These are phyloP conservation scores for Gynandropsis gynandra DNA, from an alignment of 345 rosid genomes.

Conservation along the genomic window DNA sequence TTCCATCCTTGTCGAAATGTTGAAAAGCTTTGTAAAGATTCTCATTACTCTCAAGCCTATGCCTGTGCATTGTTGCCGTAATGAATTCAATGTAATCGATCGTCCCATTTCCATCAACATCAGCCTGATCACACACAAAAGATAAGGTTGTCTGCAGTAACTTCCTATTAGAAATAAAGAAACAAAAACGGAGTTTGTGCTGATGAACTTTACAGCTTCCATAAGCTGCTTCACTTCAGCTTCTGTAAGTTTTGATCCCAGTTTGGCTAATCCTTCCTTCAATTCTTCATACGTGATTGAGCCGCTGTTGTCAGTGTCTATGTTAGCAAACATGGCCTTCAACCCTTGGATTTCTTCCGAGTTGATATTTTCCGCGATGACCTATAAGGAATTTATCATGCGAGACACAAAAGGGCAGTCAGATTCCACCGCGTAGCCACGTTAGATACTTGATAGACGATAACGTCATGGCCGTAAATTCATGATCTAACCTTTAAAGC, in stretches of 20 bases:
- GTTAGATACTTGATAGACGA: background rate
- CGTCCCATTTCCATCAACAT: slow-evolving; percentile 79
- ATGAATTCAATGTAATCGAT: slow-evolving; percentile 85
- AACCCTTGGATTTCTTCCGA: slow-evolving; percentile 74
- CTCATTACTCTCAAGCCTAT: slow-evolving; percentile 71
- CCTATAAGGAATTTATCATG: slow-evolving; percentile 30
- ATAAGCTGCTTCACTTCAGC: slow-evolving; percentile 74
- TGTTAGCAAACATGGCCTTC: slow-evolving; percentile 65
- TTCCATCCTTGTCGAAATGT: slow-evolving; percentile 76
- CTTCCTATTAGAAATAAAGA: background rate
- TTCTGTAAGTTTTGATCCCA: slow-evolving; percentile 77
- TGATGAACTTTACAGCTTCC: slow-evolving; percentile 63
- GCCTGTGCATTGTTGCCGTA: slow-evolving; percentile 84
- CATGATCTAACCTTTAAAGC: slow-evolving; percentile 56
- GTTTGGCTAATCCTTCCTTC: slow-evolving; percentile 62
- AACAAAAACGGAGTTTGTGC: background rate
- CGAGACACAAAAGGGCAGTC: background rate
- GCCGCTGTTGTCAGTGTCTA: slow-evolving; percentile 81
- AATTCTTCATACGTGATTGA: slow-evolving; percentile 78
- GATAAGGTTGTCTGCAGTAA: background rate
- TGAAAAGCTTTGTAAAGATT: slow-evolving; percentile 73
- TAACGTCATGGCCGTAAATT: background rate
- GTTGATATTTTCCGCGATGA: slow-evolving; percentile 73
- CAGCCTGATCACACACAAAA: slow-evolving; percentile 46
- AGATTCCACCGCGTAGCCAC: background rate